Evolutionary conservation across 768 basidiomycete genomes (phyloP).

Genomic region (Hortiboletus flavorubellus): DNA sequence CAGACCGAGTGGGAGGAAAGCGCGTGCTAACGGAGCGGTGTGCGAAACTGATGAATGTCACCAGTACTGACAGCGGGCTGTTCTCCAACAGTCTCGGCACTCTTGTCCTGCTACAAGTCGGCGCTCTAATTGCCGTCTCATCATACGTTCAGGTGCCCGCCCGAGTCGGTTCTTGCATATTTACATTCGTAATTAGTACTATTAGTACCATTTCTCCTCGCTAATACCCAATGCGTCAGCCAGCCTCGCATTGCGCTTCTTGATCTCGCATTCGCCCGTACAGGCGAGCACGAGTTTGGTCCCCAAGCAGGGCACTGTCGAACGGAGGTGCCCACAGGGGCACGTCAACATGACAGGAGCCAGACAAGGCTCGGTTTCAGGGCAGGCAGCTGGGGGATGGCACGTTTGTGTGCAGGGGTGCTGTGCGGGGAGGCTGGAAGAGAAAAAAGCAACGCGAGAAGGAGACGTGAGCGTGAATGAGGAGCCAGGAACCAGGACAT

Average conservation of each 20-base stretch:
- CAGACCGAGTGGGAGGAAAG: too few species aligned
- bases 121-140: too few species aligned
- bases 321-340: constrained; percentile 78
- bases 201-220: constrained; percentile 43
- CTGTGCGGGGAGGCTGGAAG: constrained; percentile 53
- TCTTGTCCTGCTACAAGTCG: too few species aligned
- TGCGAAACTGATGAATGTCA: too few species aligned
- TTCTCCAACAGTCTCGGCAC: too few species aligned
- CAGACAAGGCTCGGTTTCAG: constrained; percentile 76
- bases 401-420: constrained; percentile 80
- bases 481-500: background rate
- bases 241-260: constrained; percentile 81
- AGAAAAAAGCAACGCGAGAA: background rate
- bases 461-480: background rate
- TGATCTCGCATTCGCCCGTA: constrained; percentile 76
- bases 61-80: too few species aligned
- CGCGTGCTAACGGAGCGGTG: too few species aligned
- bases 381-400: constrained; percentile 86
- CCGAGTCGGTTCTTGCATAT: too few species aligned
- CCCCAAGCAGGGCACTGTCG: constrained; percentile 65
- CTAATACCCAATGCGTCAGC: constrained; percentile 92
- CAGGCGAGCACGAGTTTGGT: constrained; percentile 58
- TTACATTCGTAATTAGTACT: too few species aligned
- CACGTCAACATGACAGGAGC: constrained; percentile 67
- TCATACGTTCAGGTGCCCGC: too few species aligned